Conservation (phyloP, 805 yeast species). For the Torulaspora delbrueckii region DNA sequence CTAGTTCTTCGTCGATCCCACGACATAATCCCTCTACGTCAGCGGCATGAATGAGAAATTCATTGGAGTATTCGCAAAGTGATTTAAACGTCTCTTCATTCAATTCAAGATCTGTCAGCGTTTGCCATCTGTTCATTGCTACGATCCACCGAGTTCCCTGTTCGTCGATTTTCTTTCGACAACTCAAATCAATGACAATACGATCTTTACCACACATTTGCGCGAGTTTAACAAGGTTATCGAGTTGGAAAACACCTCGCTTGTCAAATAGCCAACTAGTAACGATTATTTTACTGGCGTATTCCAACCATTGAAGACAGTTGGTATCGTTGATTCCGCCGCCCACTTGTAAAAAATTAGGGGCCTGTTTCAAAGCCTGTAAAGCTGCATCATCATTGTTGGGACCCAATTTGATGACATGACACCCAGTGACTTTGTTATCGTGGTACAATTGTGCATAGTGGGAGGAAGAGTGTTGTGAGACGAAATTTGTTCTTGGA, state of each 20-base stretch:
- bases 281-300: conserved; percentile 82
- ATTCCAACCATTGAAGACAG: conserved; percentile 71
- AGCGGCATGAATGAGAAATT: conserved; percentile 93
- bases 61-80: conserved; percentile 67
- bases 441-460: conserved; percentile 67
- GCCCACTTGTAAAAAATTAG: conserved; percentile 72
- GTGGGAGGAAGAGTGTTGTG: conserved; percentile 65
- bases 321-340: conserved; percentile 82
- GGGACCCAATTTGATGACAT: conserved; percentile 87
- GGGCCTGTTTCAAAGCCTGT: conserved; percentile 73
- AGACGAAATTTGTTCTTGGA: conserved; percentile 70
- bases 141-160: conserved; percentile 63
- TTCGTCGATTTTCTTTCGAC: conserved; percentile 44
- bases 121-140: conserved; percentile 98
- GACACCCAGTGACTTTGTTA: conserved; percentile 66
- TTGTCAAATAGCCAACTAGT: conserved; percentile 77
- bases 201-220: conserved; percentile 55
- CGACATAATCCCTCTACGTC: conserved; percentile 96
- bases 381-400: conserved; percentile 78
- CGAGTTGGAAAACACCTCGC: conserved; percentile 46
- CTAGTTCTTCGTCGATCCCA: conserved; percentile 84
- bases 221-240: conserved; percentile 49
- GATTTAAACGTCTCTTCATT: conserved; percentile 46
- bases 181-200: conserved; percentile 86
- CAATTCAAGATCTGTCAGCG: conserved; percentile 63